Evolutionary conservation across 1,284 basidiomycete genomes (phyloP).

Genomic region (Ustilago bromivora): DNA sequence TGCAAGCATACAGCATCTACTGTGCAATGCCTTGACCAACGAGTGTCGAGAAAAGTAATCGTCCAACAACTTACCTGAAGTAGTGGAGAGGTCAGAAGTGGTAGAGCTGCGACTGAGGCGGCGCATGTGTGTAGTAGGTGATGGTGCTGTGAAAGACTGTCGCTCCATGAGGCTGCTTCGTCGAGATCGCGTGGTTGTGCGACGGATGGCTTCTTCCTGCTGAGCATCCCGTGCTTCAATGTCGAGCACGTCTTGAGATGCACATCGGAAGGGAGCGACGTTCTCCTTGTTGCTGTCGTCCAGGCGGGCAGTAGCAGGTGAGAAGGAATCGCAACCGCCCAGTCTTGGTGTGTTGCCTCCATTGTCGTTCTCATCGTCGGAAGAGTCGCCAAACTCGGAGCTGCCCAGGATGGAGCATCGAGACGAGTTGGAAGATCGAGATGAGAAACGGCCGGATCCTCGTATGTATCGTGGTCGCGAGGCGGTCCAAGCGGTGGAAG

Average conservation of each 20-base stretch:
- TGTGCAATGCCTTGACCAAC: not conserved
- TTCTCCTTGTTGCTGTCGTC: constrained; percentile 69
- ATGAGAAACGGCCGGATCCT: constrained; percentile 29
- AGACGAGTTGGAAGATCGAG: constrained; percentile 30
- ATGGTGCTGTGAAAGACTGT: constrained; percentile 17
- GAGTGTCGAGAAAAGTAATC: not conserved
- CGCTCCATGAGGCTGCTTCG: constrained; percentile 51
- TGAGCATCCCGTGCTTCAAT: constrained; percentile 49
- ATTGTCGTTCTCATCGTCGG: constrained; percentile 47
- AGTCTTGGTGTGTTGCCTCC: constrained; percentile 23
- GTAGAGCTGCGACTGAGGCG: constrained; percentile 46
- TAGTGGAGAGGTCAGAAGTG: constrained; percentile 29
- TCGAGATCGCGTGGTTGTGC: constrained; percentile 49
- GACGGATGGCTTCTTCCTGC: constrained; percentile 51
- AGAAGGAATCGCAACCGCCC: constrained; percentile 51
- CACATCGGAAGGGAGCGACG: constrained; percentile 61
- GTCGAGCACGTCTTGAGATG: constrained; percentile 38
- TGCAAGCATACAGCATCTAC: not conserved
- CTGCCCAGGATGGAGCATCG: constrained; percentile 47
- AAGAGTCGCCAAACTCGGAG: constrained; percentile 48
- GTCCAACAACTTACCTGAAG: constrained; percentile 30
- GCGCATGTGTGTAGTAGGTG: constrained; percentile 6
- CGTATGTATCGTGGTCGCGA: constrained; percentile 26
- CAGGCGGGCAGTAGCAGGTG: constrained; percentile 16
- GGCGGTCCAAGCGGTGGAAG: constrained; percentile 21